Conservation (phyloP, 306 rosid genomes). For the Vicia villosa region DNA sequence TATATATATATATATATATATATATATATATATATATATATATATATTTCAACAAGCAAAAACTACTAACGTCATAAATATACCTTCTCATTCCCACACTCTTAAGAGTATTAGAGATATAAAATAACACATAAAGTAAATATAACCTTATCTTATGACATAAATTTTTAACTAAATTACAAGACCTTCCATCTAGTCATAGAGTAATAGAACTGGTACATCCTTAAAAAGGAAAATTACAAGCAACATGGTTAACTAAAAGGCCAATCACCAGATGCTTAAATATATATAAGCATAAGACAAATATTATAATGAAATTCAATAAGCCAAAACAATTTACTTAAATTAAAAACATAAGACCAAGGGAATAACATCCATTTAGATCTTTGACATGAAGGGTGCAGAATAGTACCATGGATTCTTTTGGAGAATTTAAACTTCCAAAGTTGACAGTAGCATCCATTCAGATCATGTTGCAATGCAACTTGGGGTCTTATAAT, state of each 20-base stretch:
- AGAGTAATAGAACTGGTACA: not conserved
- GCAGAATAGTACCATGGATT: conserved; percentile 60
- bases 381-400: conserved; percentile 18
- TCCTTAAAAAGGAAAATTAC: too few species aligned
- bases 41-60: too few species aligned
- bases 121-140: not conserved
- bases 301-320: conserved; percentile 27
- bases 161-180: not conserved
- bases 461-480: conserved; percentile 45
- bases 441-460: conserved; percentile 50
- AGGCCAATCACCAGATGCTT: not conserved
- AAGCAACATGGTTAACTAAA: too few species aligned
- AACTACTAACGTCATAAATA: too few species aligned
- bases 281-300: not conserved
- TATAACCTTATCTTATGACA: not conserved
- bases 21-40: too few species aligned
- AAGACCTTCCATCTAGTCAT: not conserved
- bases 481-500: conserved; percentile 51
- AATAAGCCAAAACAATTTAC: conserved; percentile 8
- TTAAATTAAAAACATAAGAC: conserved; percentile 28
- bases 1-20: too few species aligned
- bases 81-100: too few species aligned
- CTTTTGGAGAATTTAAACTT: conserved; percentile 61
- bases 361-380: conserved; percentile 17
- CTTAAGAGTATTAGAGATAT: conserved; percentile 1